A percentile compares a stretch with the other conserved stretches of the same genome.
Conservation (phyloP, 345 rosid species). For the Salix udensis region DNA sequence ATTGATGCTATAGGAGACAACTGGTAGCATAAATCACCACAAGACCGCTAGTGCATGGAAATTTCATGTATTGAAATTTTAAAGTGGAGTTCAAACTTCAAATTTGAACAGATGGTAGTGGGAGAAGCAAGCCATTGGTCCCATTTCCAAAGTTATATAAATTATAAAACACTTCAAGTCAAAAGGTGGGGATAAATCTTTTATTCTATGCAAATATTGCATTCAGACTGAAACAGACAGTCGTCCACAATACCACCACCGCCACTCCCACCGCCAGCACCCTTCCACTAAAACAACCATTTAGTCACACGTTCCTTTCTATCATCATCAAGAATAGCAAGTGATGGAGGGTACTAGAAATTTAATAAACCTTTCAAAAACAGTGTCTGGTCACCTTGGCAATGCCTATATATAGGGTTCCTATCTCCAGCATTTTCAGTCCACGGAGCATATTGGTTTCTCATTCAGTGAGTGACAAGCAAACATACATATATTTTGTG, state of each 20-base stretch:
- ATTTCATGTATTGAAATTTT: background rate
- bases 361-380: background rate
- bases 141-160: background rate
- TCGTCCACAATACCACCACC: background rate
- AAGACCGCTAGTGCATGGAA: background rate
- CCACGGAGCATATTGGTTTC: background rate
- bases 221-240: background rate
- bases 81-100: background rate
- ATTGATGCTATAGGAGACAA: background rate
- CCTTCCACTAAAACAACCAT: slow-evolving; percentile 3
- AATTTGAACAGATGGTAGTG: slow-evolving; percentile 5
- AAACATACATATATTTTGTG: background rate
- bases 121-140: background rate
- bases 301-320: background rate
- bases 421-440: background rate
- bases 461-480: background rate
- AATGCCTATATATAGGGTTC: slow-evolving; percentile 12
- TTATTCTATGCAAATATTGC: background rate
- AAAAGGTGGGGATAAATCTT: background rate
- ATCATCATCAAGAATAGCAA: background rate
- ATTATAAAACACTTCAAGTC: background rate
- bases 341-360: slow-evolving; percentile 10
- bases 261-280: background rate
- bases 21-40: background rate
- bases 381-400: background rate